Evolutionary conservation across 2,329 filamentous ascomycete genomes (phyloP), one percentile per base, ranked within the genome.

Genomic region (Fusarium nygamai): DNA sequence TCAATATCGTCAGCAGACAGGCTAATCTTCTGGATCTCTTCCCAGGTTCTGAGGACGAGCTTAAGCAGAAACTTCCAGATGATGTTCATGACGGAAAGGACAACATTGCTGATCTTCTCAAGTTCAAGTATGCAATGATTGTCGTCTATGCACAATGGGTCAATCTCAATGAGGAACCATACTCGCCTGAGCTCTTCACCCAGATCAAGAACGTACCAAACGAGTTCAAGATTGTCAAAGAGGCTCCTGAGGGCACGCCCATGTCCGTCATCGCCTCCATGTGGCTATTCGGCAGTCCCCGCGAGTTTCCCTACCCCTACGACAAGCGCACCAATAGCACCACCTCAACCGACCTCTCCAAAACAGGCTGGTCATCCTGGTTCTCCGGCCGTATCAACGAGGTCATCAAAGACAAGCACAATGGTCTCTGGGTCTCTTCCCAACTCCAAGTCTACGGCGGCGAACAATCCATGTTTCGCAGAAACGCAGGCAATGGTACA

Each of bases 241-340:
- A 53, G 7, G n/a, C 36, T 20, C 46, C 36, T 6, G 36, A 53
- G 3, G 58, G n/a, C 0, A 22, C 36, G 0, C 58, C 46, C 1
- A 53, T 61, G 58, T 61, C 58, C 0, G 16, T 20, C 1, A 54
- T 61, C 8, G 59, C 47, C 3, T 10, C 47, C 5, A 54, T 54
- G 56, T 87, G 85, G 85, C 81, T 87, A 61, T 87, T 87, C 76
- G 79, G 76, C 5, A 83, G 83, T 56, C 79, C 80, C 10, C 82
- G 85, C 29, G 85, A 87, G 74, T 87, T 86, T 67, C 81, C 85
- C 46, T 82, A 84, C 38, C 86, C 86, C 0, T 87, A 87, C 65
- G 80, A 83, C 38, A 87, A 87, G 79, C 82, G 84, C 38, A 85
- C 85, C 6, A 85, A 85, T 62, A 58, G 80, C 34, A 87, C 84